Percentiles rank a stretch among this genome's conserved stretches.
Conservation (phyloP, 495 filamentous ascomycete species). For the Alectoria sarmentosa region DNA sequence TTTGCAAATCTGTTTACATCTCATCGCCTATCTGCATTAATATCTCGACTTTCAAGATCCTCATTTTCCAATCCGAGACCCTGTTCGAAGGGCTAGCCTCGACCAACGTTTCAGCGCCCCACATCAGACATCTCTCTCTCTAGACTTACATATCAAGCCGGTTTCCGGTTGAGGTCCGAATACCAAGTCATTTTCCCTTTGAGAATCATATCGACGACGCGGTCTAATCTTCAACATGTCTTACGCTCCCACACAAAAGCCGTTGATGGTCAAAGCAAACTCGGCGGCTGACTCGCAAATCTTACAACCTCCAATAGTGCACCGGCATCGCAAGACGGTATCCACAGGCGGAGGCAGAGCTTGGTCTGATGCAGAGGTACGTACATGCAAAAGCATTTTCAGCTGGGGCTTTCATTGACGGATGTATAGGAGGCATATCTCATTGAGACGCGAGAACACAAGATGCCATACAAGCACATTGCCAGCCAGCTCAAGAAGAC, state of each 20-base stretch:
- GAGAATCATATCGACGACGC: neutral
- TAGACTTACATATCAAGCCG: neutral
- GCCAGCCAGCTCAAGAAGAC: conserved; percentile 78
- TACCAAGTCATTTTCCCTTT: neutral
- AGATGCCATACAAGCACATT: conserved; percentile 87
- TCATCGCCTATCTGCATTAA: conserved; percentile 11
- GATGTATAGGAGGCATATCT: conserved; percentile 66
- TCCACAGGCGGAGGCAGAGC: conserved; percentile 67
- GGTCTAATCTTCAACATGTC: conserved; percentile 1
- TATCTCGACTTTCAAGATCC: conserved; percentile 12
- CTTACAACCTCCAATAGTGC: conserved; percentile 18
- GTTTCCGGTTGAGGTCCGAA: neutral
- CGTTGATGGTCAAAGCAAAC: conserved; percentile 15
- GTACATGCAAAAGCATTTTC: conserved; percentile 17
- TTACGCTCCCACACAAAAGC: conserved; percentile 24
- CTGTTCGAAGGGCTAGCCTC: neutral
- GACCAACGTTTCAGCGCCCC: conserved; percentile 1
- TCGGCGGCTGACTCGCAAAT: conserved; percentile 20
- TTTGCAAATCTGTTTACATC: conserved; percentile 2
- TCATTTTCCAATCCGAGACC: conserved; percentile 7
- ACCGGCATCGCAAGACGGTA: conserved; percentile 48
- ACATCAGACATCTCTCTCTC: neutral
- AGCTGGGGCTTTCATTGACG: conserved; percentile 12
- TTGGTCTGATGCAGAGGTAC: conserved; percentile 74
- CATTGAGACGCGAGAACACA: conserved; percentile 72